phyloP scores from a whole-genome alignment of 306 rosid species.

The Psophocarpus tetragonolobus region DNA sequence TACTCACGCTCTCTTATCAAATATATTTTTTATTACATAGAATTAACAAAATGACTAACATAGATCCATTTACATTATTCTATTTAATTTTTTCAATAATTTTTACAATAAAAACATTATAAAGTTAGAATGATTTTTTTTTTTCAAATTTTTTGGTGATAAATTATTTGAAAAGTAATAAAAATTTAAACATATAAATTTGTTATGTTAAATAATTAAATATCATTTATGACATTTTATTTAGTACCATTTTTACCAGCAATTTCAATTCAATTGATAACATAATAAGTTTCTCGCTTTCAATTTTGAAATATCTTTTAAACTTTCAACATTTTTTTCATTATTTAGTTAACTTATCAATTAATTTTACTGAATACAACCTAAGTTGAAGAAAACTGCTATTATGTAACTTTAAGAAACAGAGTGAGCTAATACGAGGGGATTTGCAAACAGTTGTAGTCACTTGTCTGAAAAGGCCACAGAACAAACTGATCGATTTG shows the following conservation, averaged over 20 bases:
- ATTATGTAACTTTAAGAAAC: neutral
- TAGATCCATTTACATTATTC: too few relatives aligned
- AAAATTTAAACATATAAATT: too few relatives aligned
- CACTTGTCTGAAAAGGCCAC: neutral
- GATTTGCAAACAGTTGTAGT: neutral
- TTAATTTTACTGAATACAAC: neutral
- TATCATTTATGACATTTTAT: neutral
- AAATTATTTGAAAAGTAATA: neutral
- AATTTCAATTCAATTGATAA: neutral
- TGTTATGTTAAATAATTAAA: neutral
- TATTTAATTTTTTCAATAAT: too few relatives aligned
- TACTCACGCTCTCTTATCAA: neutral
- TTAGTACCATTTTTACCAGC: neutral
- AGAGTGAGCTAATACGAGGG: neutral
- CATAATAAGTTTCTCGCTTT: neutral
- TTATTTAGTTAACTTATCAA: neutral
- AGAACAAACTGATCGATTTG: neutral
- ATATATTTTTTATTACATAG: neutral
- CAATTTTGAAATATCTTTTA: neutral
- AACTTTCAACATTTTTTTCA: neutral
- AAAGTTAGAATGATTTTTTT: too few relatives aligned
- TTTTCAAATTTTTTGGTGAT: neutral
- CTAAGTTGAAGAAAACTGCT: neutral
- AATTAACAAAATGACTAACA: neutral
- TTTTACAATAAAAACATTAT: neutral